Percentiles rank a stretch among this genome's conserved stretches.
Evolutionary conservation across 768 basidiomycete genomes (phyloP).

Genomic region (Kwoniella pini): DNA sequence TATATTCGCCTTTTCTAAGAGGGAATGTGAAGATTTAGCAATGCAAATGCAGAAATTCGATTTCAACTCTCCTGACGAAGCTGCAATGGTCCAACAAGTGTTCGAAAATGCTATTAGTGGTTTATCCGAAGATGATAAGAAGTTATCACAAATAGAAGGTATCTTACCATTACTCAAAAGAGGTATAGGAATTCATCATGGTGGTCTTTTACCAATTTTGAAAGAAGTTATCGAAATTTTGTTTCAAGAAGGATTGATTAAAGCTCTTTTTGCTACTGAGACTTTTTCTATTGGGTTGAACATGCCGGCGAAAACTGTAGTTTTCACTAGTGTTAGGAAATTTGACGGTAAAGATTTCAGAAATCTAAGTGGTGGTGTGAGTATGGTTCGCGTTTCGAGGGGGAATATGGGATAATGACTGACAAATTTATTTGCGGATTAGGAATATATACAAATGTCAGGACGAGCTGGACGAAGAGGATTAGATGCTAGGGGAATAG

Average conservation of each 20-base stretch:
- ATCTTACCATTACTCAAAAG: constrained; percentile 88
- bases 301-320: constrained; percentile 99
- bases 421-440: constrained; percentile 37
- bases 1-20: constrained; percentile 96
- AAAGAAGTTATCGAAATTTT: constrained; percentile 99
- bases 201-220: constrained; percentile 91
- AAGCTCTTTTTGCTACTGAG: constrained; percentile 97
- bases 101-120: constrained; percentile 94
- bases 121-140: constrained; percentile 79
- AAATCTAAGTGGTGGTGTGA: constrained; percentile 66
- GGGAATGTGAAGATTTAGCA: constrained; percentile 93
- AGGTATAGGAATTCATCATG: constrained; percentile 97
- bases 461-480: constrained; percentile 97
- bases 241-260: constrained; percentile 97
- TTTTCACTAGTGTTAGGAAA: constrained; percentile 92
- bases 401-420: no score
- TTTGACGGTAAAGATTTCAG: constrained; percentile 95
- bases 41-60: constrained; percentile 91
- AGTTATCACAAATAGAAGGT: constrained; percentile 89
- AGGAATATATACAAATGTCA: constrained; percentile 99
- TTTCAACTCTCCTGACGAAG: constrained; percentile 89
- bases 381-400: no score
- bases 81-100: constrained; percentile 78
- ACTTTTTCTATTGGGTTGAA: constrained; percentile 70
- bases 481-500: constrained; percentile 95